Evolutionary conservation across 2,329 filamentous ascomycete genomes (phyloP), one percentile per base, ranked within the genome.

Genomic region (Neoarthrinium moseri): DNA sequence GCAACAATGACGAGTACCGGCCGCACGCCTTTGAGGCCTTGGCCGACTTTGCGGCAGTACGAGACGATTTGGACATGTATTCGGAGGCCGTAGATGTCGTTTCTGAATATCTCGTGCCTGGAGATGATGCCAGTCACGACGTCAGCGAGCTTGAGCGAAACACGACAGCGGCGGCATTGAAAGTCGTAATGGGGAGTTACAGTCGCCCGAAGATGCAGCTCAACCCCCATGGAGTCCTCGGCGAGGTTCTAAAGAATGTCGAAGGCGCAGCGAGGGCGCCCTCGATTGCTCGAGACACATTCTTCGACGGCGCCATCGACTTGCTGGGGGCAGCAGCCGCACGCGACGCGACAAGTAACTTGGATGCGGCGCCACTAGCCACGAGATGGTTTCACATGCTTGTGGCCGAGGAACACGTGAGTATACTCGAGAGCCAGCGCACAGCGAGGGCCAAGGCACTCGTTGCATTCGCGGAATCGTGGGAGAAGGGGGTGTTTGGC

Each of bases 1-100:
- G 94, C 24, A 92, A 91, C 61, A 96, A 96, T 59, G 80, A 84
- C n/a, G 74, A 75, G 6, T 99, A 97, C 66, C 82, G 88, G 12
- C 85, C 86, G 17, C 77, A 89, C 64, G 88, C 89, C 1, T 79
- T 96, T 51, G 71, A 73, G 45, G 83, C 81, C 26, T 71, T 96
- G 5, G 91, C 88, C 59, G 76, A 82, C 45, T 87, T 92, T 57
- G 80, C 83, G n/a, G 77, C 78, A 29, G 80, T 79, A 12, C 77
- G 87, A 37, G 74, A 77, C 20, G 86, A 91, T 57, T 60, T 89
- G 13, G 81, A 91, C 54, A 72, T 95, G 66, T 81, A 87, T 56
- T 69, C 77, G 4, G 81, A 88, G 21, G 83, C 87, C 4, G 72
- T 80, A 4, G 73, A 73, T 5, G 79, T 95, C 42, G 80, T 88